Evolutionary conservation across 2,329 filamentous ascomycete species (phyloP), one percentile per base, ranked within the genome.

Genomic region (Echinosphaeria canescens): DNA sequence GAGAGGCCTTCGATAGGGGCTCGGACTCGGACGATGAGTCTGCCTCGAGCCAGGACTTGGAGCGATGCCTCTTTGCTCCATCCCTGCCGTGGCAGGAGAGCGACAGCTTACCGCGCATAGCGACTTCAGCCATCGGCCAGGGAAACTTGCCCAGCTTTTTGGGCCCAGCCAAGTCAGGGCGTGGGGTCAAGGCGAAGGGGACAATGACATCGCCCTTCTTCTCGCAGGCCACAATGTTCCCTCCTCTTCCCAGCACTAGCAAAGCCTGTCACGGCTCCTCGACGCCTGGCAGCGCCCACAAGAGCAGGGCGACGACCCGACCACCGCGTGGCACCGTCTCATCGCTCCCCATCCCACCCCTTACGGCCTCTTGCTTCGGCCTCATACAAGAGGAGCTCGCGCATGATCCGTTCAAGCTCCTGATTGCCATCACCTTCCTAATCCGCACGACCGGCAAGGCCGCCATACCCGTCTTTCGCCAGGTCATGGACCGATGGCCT

Each of bases 331-430:
- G 56, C 7, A 54, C 48, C 3, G 42, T 71, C 7, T 64, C 67
- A 0, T 51, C 53, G 14, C 53, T 72, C 10, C 62, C 64, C 3
- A 79, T 85, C 34, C 76, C 80, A 1, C 62, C 70, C 0, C 62
- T 82, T 18, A 56, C 60, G 6, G 54, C 63, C 0, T 42, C 56
- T 0, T 46, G 41, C 5, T 92, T 91, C 41, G 82, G 82, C 1
- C 59, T 93, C 2, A 68, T 92, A 20, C 84, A 93, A 43, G 84
- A 92, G 43, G 62, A 72, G 34, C 62, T 91, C 11, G 68, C 70
- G 2, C 47, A 63, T 26, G 62, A 81, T 30, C 75, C 82, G 0
- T 92, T 90, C 45, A 72, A 70, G 34, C 62, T 93, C 2, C 61
- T 92, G 2, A 57, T 92, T 16, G 81, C 76, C 10, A 72, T 82